Evolutionary conservation across 2,329 filamentous ascomycete species (phyloP), one percentile per base, ranked within the genome.

Genomic region (Fusarium phyllophilum): DNA sequence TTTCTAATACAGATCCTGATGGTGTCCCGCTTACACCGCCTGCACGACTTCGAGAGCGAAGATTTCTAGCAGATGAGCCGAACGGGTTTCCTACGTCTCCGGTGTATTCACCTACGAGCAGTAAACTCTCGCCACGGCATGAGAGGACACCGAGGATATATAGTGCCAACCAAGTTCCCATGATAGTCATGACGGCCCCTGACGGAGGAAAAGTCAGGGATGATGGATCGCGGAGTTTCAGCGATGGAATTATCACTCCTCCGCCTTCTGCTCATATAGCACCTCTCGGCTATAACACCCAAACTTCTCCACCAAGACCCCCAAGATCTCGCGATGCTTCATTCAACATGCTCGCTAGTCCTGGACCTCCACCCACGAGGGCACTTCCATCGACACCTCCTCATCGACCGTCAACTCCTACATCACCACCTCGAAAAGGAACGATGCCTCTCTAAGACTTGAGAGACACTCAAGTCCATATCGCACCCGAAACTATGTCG

Each of bases 11-110:
- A 5, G 75, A 72, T 18, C 42, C 64, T 13, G 75, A 78, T 15
- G 66, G 68, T 5, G 60, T 70, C 5, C 81, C 81, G 0, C 73
- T 85, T 31, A 86, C 84, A 1, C 86, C 87, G 2, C 87, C 87
- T 1, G 83, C 84, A 5, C 83, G 86, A 24, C 82, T 89, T 5
- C 82, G 84, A 58, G 86, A 88, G 57, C 83, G 86, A 11, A 84
- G 79, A 41, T 81, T 85, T 54, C 82, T 64, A 10, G 41, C 49
- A 7, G 57, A 73, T 36, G 42, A 63, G 41, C 76, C 57, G 57
- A 68, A 68, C 51, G 65, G 60, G 8, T 84, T 85, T 46, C 82
- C 84, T 0, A 69, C 82, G 9, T 83, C 83, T 9, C 83, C 85
- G 4, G 79, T 84, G 31, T 82, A 80, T 70, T 75, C 81, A 1